Conservation (phyloP, 768 basidiomycete genomes). For the Suillus paluster region DNA sequence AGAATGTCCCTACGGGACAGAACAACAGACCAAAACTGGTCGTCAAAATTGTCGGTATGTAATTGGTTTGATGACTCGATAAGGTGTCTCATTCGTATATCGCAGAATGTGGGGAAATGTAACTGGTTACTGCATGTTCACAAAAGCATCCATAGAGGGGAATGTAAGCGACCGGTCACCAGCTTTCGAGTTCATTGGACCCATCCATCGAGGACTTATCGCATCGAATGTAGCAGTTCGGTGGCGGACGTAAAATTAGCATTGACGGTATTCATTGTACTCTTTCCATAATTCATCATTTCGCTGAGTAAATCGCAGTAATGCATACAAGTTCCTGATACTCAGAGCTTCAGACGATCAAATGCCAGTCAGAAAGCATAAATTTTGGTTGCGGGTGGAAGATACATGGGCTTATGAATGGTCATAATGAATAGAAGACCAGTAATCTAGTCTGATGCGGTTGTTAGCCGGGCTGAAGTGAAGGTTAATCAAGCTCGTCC, state of each 20-base stretch:
- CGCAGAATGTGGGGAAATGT: conserved; percentile 66
- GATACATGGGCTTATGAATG: conserved; percentile 41
- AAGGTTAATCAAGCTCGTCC: conserved; percentile 9
- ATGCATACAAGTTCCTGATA: neutral
- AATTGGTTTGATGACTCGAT: neutral
- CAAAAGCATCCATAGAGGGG: neutral
- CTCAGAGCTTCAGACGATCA: neutral
- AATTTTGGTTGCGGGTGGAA: conserved; percentile 33
- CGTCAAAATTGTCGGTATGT: conserved; percentile 84
- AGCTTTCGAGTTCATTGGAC: neutral
- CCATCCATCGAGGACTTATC: neutral
- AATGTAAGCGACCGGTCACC: too few relatives aligned
- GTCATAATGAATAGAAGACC: conserved; percentile 27
- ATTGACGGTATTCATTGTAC: neutral
- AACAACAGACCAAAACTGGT: conserved; percentile 90
- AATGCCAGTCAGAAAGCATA: conserved; percentile 29
- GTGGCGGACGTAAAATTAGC: neutral
- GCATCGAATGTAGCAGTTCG: neutral
- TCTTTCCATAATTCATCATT: neutral
- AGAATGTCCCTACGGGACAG: conserved; percentile 90
- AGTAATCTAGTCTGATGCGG: conserved; percentile 42
- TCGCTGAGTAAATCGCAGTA: neutral
- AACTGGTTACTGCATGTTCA: conserved; percentile 19
- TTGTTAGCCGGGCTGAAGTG: conserved; percentile 47
- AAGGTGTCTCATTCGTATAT: neutral